Percentiles rank a stretch among this genome's conserved stretches.
Evolutionary conservation across 1,284 basidiomycete species (phyloP).

Genomic region (Naganishia sp.): DNA sequence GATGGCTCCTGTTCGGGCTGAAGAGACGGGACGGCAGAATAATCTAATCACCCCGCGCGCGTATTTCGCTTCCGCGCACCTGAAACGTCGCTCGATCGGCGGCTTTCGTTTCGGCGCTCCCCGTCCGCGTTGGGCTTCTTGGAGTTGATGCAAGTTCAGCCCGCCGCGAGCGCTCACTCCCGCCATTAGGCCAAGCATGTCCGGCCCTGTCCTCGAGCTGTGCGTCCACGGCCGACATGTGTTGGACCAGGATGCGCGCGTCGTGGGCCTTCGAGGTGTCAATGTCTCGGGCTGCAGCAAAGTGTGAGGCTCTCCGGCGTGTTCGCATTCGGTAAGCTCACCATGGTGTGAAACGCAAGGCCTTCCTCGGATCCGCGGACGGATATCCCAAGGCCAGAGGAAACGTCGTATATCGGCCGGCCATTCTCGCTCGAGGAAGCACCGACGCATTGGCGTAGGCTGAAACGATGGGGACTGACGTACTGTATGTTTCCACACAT

Average conservation of each 20-base stretch:
- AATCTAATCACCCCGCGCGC: neutral
- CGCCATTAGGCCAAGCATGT: neutral
- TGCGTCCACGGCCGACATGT: constrained; percentile 65
- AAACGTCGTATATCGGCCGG: constrained; percentile 75
- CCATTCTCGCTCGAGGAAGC: constrained; percentile 84
- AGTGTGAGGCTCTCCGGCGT: constrained; percentile 61
- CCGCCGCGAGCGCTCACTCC: neutral
- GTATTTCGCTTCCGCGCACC: neutral
- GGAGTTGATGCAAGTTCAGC: neutral
- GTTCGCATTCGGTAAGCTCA: neutral
- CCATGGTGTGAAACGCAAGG: constrained; percentile 53
- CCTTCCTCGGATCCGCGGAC: constrained; percentile 56
- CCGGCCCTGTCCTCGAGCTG: neutral
- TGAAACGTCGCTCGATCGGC: neutral
- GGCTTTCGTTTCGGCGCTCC: neutral
- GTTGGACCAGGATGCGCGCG: constrained; percentile 71
- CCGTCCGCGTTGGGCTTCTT: neutral
- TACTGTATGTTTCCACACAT: constrained; percentile 62
- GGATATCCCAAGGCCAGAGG: constrained; percentile 52
- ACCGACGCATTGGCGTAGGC: constrained; percentile 73
- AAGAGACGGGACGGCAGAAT: neutral
- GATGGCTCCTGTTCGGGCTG: neutral
- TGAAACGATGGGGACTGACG: constrained; percentile 80
- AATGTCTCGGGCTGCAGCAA: constrained; percentile 81
- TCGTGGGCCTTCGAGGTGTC: constrained; percentile 74